Conservation (phyloP, 192 early-diverging fungal species). For the Radiomyces spectabilis region DNA sequence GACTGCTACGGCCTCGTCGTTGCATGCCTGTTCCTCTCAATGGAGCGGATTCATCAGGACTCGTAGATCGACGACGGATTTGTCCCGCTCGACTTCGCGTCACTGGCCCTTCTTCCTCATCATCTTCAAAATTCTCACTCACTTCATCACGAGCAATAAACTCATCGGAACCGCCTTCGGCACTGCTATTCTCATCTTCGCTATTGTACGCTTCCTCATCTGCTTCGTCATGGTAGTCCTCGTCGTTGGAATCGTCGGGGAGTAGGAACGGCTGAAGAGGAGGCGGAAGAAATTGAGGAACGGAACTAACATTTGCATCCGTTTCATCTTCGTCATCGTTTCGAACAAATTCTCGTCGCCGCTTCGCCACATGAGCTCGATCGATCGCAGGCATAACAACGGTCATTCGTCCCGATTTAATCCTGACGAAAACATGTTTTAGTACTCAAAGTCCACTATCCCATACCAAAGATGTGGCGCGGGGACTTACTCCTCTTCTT, state of each 20-base stretch:
- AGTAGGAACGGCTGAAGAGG: conserved; percentile 7
- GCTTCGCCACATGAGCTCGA: conserved; percentile 14
- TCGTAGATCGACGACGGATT: conserved; percentile 6
- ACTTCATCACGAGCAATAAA: conserved; percentile 1
- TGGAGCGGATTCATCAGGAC: background rate
- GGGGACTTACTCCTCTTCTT: conserved; percentile 29
- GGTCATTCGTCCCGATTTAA: background rate
- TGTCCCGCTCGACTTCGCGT: conserved; percentile 32
- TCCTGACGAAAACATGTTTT: too few relatives aligned
- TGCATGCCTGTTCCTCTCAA: background rate
- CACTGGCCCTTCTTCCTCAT: conserved; percentile 22
- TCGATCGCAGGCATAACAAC: conserved; percentile 14
- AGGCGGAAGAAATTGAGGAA: conserved; percentile 7
- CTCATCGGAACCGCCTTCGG: conserved; percentile 38
- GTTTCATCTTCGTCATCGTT: conserved; percentile 28
- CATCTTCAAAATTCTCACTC: conserved; percentile 20
- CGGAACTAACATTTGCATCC: background rate
- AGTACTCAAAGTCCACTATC: too few relatives aligned
- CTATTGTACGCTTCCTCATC: conserved; percentile 9
- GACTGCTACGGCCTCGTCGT: conserved; percentile 7
- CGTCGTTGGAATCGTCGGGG: conserved; percentile 30
- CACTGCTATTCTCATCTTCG: conserved; percentile 20
- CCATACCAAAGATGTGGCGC: conserved; percentile 12
- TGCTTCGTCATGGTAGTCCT: conserved; percentile 28
- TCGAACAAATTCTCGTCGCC: conserved; percentile 24